Evolutionary conservation across 352 stramenopile species (phyloP).

Genomic region (Globisporangium okanoganense): DNA sequence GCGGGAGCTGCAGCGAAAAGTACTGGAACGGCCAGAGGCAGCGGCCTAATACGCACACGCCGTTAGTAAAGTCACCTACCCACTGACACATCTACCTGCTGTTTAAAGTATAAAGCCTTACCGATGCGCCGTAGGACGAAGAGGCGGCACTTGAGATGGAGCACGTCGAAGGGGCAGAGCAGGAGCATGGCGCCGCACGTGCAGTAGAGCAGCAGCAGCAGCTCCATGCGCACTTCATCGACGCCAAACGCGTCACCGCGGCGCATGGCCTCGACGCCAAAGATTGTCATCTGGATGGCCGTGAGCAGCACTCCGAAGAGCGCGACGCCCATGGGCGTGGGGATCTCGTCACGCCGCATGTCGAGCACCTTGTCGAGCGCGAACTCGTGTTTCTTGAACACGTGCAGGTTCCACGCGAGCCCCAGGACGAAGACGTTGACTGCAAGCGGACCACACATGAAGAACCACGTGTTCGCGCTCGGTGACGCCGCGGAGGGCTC

Average conservation of each 20-base stretch:
- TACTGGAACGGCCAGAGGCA: conserved; percentile 72
- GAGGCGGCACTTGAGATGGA: conserved; percentile 62
- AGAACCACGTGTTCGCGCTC: conserved; percentile 66
- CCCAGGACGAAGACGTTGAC: conserved; percentile 66
- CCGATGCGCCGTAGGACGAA: conserved; percentile 56
- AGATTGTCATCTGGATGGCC: conserved; percentile 49
- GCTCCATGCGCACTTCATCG: conserved; percentile 62
- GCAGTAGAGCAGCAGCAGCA: conserved; percentile 66
- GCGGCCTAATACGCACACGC: conserved; percentile 10
- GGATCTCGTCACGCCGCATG: conserved; percentile 60
- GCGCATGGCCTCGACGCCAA: conserved; percentile 36
- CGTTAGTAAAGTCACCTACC: no score
- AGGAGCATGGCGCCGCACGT: conserved; percentile 37
- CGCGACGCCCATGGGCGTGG: conserved; percentile 36
- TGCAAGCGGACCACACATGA: conserved; percentile 72
- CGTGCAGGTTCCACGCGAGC: conserved; percentile 54
- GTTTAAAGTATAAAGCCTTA: conserved; percentile 5
- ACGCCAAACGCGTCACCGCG: conserved; percentile 39
- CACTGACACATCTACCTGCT: background rate
- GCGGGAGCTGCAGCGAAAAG: conserved; percentile 45
- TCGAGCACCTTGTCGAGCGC: conserved; percentile 69
- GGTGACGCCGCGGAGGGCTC: conserved; percentile 7
- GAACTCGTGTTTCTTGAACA: conserved; percentile 52
- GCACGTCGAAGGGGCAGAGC: conserved; percentile 59
- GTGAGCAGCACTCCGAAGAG: conserved; percentile 33